phyloP scores from a whole-genome alignment of 2,329 filamentous ascomycete species.

The Trichophyton simii region DNA sequence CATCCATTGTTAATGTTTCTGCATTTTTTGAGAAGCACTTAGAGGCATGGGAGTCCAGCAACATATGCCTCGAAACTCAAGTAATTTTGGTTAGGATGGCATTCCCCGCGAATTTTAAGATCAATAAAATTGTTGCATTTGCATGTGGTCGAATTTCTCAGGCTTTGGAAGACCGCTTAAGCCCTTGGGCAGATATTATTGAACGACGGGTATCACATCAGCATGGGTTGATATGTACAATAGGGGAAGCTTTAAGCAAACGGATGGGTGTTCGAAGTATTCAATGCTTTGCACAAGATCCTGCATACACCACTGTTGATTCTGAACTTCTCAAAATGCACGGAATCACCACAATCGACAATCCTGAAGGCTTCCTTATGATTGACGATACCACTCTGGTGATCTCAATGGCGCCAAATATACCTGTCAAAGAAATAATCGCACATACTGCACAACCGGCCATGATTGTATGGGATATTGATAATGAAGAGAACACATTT shows the following conservation, averaged over 20 bases:
- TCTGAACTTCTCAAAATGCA: conserved; percentile 11
- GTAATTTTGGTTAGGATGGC: background rate
- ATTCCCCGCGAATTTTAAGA: background rate
- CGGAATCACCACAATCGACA: conserved; percentile 17
- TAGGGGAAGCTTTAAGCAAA: conserved; percentile 12
- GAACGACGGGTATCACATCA: conserved; percentile 9
- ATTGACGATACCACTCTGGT: conserved; percentile 28
- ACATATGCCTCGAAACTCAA: background rate
- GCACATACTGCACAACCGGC: conserved; percentile 27
- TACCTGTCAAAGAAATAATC: conserved; percentile 28
- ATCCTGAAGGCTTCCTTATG: conserved; percentile 25
- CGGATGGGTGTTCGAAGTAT: background rate
- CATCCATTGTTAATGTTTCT: background rate
- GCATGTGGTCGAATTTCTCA: background rate
- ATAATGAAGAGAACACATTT: background rate
- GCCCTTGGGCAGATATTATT: background rate
- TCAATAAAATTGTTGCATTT: conserved; percentile 10
- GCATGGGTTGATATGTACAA: conserved; percentile 18
- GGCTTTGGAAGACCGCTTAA: too few species aligned
- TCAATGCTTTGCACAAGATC: conserved; percentile 19
- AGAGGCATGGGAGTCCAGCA: background rate
- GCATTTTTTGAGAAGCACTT: background rate
- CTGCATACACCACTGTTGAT: conserved; percentile 16
- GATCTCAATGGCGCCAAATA: conserved; percentile 22
- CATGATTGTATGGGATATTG: conserved; percentile 20